Base-by-base conservation (phyloP, 345 rosid species). In the Salix koriyanagi region DNA sequence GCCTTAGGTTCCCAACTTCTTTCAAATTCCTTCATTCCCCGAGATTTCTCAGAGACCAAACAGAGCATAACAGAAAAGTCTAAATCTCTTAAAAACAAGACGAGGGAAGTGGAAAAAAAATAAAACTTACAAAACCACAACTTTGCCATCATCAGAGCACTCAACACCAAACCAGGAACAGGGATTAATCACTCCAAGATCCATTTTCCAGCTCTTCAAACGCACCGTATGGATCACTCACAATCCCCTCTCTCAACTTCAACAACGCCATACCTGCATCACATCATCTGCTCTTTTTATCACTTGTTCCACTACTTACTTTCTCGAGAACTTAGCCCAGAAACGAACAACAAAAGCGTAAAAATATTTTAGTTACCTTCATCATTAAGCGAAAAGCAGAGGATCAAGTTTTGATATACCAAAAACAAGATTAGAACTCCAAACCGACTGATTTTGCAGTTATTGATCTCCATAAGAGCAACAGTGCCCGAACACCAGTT, bases 91-190 rank as follows among this genome's bases (percentile, higher is more conserved):
- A 9, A 58, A 58, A 19, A 58, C 52, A 46, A 46, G 52, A 46
- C 14, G 18, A 46, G 52, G 46, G 46, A 11, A 46, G 18, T 12
- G 14, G 52, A 14, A 4, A 0, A 15, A 15, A 41, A 11, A 41
- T 7, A 62, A 28, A 8, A 84, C 99, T 87, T 83, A 93, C 99
- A 93, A 78, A 85, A 73, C 65, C 37, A 89, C 86, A 2, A 95
- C 92, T 81, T 82, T 88, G 69, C 88, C 91, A 71, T 89, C 67
- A 4, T 23, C 5, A 41, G 88, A 90, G 84, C 99, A 95, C 60
- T 78, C 90, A 4, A 95, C 87, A 19, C 96, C 99, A 19, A 86
- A 90, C 99, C 99, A 93, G 25, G 85, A 89, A 80, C 99, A 95
- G 50, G 86, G 97, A 82, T 87, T 84, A 67, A 60, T 28, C 15